phyloP scores from a whole-genome alignment of 1,139 yeast species.

The Suhomyces guaymorum region DNA sequence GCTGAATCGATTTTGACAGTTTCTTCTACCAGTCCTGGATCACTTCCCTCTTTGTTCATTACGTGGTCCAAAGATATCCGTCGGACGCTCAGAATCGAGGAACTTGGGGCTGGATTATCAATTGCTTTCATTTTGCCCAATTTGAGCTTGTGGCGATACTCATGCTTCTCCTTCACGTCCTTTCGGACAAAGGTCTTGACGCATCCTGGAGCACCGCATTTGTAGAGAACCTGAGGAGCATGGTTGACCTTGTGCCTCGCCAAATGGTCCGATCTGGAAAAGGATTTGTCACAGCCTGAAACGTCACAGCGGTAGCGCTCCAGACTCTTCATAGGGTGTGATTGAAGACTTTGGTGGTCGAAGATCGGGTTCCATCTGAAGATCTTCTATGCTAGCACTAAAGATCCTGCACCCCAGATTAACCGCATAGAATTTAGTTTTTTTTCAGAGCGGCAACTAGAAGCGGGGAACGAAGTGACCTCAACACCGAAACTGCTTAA shows the following conservation, averaged over 20 bases:
- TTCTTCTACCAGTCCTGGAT: too few species aligned
- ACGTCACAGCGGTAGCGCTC: conserved; percentile 3
- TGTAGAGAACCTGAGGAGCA: conserved; percentile 27
- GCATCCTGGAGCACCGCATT: conserved; percentile 33
- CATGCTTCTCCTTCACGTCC: conserved; percentile 40
- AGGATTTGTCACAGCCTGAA: conserved; percentile 32
- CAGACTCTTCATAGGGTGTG: not conserved
- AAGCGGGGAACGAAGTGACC: too few species aligned
- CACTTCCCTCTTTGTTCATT: not conserved
- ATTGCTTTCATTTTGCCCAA: not conserved
- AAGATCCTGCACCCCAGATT: not conserved
- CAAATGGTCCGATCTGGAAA: conserved; percentile 40
- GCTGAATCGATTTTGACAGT: too few species aligned
- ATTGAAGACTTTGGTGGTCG: too few species aligned
- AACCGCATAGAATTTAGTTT: not conserved
- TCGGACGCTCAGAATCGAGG: too few species aligned
- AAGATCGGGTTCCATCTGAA: not conserved
- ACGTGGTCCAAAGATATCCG: not conserved
- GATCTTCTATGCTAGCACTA: not conserved
- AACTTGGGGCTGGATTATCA: not conserved
- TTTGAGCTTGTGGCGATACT: conserved; percentile 27
- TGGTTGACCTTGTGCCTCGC: conserved; percentile 43
- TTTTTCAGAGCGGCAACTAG: too few species aligned
- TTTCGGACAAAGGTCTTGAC: conserved; percentile 38
- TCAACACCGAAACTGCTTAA: too few species aligned